Base-by-base conservation (phyloP, 2,329 filamentous ascomycete species). In the Diaporthe citriasiana region DNA sequence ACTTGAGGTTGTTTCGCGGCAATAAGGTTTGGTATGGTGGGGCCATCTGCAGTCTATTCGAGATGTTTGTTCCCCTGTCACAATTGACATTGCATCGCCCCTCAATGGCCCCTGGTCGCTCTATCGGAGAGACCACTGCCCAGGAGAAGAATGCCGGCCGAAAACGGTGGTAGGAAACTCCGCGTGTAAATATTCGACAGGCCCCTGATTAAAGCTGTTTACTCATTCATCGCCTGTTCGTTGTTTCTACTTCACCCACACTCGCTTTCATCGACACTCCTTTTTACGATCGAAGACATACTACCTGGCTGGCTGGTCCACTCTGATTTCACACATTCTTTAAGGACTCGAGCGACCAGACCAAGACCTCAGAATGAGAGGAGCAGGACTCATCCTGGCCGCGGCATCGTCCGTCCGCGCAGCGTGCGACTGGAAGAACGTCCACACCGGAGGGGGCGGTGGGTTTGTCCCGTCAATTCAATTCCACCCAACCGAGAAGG, bases 391-490 rank as follows among this genome's bases (percentile, higher is more conserved):
- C 17, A 38, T 66, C 63, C 63, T 66, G 22, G 79, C 78, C 25
- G 78, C 76, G 38, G 76, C 71, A 17, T 77, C 75, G 30, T 76
- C 78, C 63, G 77, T 73, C 56, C 70, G 74, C 65, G 80, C 79
- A 12, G 79, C 78, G 17, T 77, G 78, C 73, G 77, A 78, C 12
- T 81, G 80, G 80, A 77, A 78, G 69, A 81, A 79, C 59, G 80
- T 81, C 65, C 78, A 79, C 71, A 87, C 89, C 59, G 88, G 89
- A 71, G 89, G 88, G n/a, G 89, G 89, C 19, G 89, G 89, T 65
- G 89, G 89, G 35, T 91, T 91, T 77, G 84, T 88, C 5, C 85
- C 88, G 7, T 85, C 88, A 35, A 88, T 91, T 60, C 84, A 89
- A n/a, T 91, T 90, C 81, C 89, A 90, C 76, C 87, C 87, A 4